A percentile compares a stretch with the other conserved stretches of the same genome.
Evolutionary conservation across 1,284 basidiomycete species (phyloP).

Genomic region (Rugosomyces carneus): DNA sequence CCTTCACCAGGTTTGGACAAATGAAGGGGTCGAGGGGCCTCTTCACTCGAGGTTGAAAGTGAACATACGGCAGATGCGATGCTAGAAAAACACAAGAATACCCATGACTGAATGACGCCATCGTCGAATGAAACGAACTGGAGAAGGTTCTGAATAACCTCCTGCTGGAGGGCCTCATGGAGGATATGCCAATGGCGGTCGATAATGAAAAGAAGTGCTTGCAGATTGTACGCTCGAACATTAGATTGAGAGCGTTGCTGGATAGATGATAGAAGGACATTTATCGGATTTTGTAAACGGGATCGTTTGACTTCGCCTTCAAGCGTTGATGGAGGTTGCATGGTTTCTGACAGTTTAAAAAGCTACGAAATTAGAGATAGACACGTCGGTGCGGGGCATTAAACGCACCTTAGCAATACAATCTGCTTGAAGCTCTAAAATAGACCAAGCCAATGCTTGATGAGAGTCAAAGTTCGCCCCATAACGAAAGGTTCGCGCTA

Average conservation of each 20-base stretch:
- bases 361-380: conserved; percentile 36
- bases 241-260: conserved; percentile 27
- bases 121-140: conserved; percentile 65
- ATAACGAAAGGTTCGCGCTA: conserved; percentile 58
- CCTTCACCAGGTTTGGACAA: conserved; percentile 12
- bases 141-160: conserved; percentile 50
- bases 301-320: conserved; percentile 39
- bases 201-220: conserved; percentile 81
- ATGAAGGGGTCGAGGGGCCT: conserved; percentile 4
- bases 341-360: conserved; percentile 54
- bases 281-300: conserved; percentile 55
- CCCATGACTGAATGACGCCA: conserved; percentile 68
- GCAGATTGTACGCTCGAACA: conserved; percentile 54
- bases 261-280: conserved; percentile 49
- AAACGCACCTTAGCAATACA: conserved; percentile 58
- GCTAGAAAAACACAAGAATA: conserved; percentile 71
- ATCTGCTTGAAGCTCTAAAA: conserved; percentile 81
- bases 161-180: conserved; percentile 47
- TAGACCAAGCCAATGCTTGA: conserved; percentile 77
- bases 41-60: neutral
- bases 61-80: conserved; percentile 47
- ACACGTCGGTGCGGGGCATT: neutral
- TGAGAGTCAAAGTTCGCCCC: conserved; percentile 66
- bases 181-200: conserved; percentile 67
- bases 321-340: conserved; percentile 32